Conservation (phyloP, 2,329 filamentous ascomycete species). For the Grosmannia serpens region DNA sequence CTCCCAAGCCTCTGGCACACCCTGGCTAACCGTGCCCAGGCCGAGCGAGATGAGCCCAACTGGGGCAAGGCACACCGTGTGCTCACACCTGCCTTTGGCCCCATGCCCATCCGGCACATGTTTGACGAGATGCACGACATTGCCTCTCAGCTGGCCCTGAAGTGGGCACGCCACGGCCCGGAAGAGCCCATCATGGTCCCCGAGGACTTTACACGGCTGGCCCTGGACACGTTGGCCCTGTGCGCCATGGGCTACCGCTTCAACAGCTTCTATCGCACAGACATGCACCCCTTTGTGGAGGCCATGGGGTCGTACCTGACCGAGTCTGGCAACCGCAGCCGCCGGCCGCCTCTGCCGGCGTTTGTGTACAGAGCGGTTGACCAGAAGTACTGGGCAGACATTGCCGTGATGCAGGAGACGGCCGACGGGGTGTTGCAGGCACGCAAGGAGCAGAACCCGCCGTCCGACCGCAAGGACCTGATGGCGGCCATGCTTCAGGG, state of each 20-base stretch:
- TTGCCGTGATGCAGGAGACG: conserved; percentile 41
- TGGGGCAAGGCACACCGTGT: conserved; percentile 58
- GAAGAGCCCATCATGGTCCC: conserved; percentile 44
- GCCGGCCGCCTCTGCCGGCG: conserved; percentile 29
- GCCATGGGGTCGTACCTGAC: conserved; percentile 55
- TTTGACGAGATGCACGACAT: conserved; percentile 60
- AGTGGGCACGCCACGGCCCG: conserved; percentile 54
- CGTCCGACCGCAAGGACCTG: conserved; percentile 51
- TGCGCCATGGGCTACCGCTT: conserved; percentile 63
- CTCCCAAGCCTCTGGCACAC: neutral
- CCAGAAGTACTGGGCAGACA: conserved; percentile 41
- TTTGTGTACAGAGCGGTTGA: conserved; percentile 37
- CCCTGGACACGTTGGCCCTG: conserved; percentile 60
- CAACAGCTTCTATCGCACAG: conserved; percentile 60
- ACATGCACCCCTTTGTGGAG: conserved; percentile 57
- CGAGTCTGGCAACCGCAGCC: conserved; percentile 40
- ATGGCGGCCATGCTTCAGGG: conserved; percentile 59
- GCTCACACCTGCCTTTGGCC: conserved; percentile 58
- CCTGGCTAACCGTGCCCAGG: conserved; percentile 15
- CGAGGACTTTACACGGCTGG: conserved; percentile 61
- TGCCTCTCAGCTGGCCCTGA: conserved; percentile 51
- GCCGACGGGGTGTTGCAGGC: conserved; percentile 49
- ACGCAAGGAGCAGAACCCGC: conserved; percentile 35
- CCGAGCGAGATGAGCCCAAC: conserved; percentile 37
- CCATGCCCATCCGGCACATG: conserved; percentile 55